A percentile compares a stretch with the other conserved stretches of the same genome.
phyloP scores from a whole-genome alignment of 2,329 filamentous ascomycete genomes.

The Camillea tinctor region DNA sequence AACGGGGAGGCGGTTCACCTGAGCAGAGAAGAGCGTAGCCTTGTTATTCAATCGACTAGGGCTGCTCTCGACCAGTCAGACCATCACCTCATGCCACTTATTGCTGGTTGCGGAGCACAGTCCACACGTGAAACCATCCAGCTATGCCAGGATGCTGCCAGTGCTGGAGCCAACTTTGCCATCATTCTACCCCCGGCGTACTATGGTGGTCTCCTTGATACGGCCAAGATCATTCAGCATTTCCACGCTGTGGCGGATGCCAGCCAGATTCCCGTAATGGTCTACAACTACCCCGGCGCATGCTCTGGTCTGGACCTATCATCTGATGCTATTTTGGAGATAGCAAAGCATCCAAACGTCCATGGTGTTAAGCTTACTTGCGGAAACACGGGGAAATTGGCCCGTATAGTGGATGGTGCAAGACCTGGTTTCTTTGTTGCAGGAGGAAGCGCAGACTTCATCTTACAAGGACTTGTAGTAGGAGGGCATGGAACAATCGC shows the following conservation, averaged over 20 bases:
- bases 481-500: slow-evolving; percentile 72
- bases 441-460: slow-evolving; percentile 73
- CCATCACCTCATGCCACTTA: slow-evolving; percentile 56
- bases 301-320: slow-evolving; percentile 56
- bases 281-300: slow-evolving; percentile 64
- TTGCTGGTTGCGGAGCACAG: slow-evolving; percentile 68
- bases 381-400: slow-evolving; percentile 62
- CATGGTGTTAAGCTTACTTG: slow-evolving; percentile 63
- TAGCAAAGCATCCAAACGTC: slow-evolving; percentile 56
- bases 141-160: slow-evolving; percentile 62
- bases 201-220: slow-evolving; percentile 60
- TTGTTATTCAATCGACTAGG: slow-evolving; percentile 61
- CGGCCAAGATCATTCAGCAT: slow-evolving; percentile 56
- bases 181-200: slow-evolving; percentile 69
- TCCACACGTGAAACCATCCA: slow-evolving; percentile 67
- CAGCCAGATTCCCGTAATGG: slow-evolving; percentile 57
- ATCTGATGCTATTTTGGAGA: slow-evolving; percentile 54
- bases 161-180: slow-evolving; percentile 64
- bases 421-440: slow-evolving; percentile 60
- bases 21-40: slow-evolving; percentile 61
- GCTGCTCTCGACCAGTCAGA: slow-evolving; percentile 58
- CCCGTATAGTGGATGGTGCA: slow-evolving; percentile 25
- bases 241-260: slow-evolving; percentile 61
- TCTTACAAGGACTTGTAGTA: slow-evolving; percentile 66
- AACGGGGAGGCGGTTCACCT: slow-evolving; percentile 75